Evolutionary conservation across 2,329 filamentous ascomycete genomes (phyloP).

Genomic region (Colletotrichum melonis): DNA sequence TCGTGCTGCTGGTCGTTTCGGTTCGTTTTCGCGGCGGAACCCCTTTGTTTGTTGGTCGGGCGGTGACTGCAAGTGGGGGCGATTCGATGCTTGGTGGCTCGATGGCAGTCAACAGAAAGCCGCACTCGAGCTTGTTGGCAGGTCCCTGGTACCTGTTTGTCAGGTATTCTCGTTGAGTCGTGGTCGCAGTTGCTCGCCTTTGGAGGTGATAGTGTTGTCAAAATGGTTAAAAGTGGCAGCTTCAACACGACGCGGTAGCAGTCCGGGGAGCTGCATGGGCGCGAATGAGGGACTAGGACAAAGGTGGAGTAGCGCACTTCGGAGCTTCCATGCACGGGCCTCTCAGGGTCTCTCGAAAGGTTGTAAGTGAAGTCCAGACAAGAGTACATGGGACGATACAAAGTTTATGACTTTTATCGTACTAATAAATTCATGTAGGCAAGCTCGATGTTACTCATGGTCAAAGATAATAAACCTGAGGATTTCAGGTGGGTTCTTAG

Average conservation of each 20-base stretch:
- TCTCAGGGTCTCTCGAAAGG: slow-evolving; percentile 15
- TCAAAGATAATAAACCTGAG: not conserved
- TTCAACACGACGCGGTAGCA: slow-evolving; percentile 37
- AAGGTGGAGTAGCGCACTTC: slow-evolving; percentile 30
- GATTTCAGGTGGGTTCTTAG: no score
- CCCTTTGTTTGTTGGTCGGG: slow-evolving; percentile 35
- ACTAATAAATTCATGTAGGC: not conserved
- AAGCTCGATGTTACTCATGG: not conserved
- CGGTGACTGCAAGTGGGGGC: slow-evolving; percentile 30
- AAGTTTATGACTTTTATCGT: not conserved
- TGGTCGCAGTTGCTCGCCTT: slow-evolving; percentile 23
- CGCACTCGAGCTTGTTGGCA: not conserved
- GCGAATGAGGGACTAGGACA: slow-evolving; percentile 30
- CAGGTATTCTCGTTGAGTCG: slow-evolving; percentile 16
- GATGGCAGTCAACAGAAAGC: not conserved
- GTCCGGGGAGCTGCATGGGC: slow-evolving; percentile 38
- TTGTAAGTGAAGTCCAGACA: slow-evolving; percentile 16
- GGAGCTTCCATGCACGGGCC: slow-evolving; percentile 29
- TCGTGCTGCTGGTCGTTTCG: slow-evolving; percentile 1
- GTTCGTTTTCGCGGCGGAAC: slow-evolving; percentile 26
- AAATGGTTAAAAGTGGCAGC: slow-evolving; percentile 35
- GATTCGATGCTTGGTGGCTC: not conserved
- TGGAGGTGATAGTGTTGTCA: slow-evolving; percentile 8
- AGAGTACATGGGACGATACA: not conserved
- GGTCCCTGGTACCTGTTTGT: not conserved